phyloP scores from a whole-genome alignment of 306 rosid genomes.

The Dicorynia guianensis region DNA sequence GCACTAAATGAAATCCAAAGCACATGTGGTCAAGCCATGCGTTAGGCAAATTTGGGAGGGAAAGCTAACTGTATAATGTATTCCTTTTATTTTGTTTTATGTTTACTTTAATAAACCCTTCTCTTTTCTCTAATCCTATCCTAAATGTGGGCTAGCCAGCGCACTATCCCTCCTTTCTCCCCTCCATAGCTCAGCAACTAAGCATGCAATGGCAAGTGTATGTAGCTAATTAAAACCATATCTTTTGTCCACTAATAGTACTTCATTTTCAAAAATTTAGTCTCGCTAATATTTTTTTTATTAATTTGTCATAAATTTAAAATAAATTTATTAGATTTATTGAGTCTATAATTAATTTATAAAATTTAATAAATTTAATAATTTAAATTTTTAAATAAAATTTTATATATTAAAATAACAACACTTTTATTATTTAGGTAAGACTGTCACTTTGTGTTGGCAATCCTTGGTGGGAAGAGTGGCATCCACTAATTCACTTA shows the following conservation, averaged over 20 bases:
- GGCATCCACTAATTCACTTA: conserved; percentile 63
- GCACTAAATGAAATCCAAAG: conserved; percentile 10
- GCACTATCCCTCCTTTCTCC: conserved; percentile 39
- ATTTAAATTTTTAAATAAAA: too few relatives aligned
- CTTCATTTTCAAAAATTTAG: too few relatives aligned
- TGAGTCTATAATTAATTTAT: too few relatives aligned
- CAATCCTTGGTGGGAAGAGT: conserved; percentile 51
- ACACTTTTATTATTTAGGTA: too few relatives aligned
- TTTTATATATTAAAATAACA: too few relatives aligned
- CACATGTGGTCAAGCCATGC: conserved; percentile 14
- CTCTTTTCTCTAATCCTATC: conserved; percentile 40
- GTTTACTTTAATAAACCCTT: conserved; percentile 33
- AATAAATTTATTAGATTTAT: too few relatives aligned
- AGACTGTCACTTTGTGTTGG: conserved; percentile 32
- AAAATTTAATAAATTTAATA: too few relatives aligned
- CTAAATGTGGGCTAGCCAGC: conserved; percentile 51
- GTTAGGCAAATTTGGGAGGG: conserved; percentile 30
- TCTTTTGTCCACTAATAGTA: conserved; percentile 51
- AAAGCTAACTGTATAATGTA: too few relatives aligned
- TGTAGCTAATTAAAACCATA: conserved; percentile 37
- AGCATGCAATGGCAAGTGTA: conserved; percentile 31
- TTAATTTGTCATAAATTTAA: too few relatives aligned
- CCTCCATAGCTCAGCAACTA: conserved; percentile 11
- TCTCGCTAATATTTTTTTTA: too few relatives aligned
- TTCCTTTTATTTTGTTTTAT: not conserved